Evolutionary conservation across 192 early-diverging fungal species (phyloP), one percentile per base, ranked within the genome.

Genomic region (Entomortierella parvispora): DNA sequence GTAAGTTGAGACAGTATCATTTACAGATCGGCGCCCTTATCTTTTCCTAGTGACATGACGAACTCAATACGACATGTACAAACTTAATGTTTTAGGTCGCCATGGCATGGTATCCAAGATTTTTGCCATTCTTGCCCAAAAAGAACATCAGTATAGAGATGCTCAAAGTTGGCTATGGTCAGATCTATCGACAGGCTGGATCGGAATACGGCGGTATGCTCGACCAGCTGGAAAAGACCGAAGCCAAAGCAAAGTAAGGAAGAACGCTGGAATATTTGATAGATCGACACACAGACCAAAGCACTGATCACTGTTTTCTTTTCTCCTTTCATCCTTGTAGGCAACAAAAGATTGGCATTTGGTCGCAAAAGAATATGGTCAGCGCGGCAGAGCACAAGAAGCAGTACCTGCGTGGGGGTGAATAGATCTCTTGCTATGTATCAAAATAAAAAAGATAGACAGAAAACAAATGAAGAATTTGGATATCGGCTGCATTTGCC

Each of bases 141-240:
- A 59, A 81, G 65, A 89, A 91, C 67, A 83, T 91, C 12, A 87
- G 85, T n/a, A 46, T 85, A 17, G 85, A 89, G 42, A 86, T 91
- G 85, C 69, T 90, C 4, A 77, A 84, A 62, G 63, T 71, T 11
- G 90, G 90, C 11, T 79, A 79, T 58, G 90, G 84, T 26, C 84
- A 82, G 25, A 65, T 91, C 26, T 91, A 91, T 63, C 69, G 76
- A 29, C 78, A 83, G 46, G 77, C 80, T 22, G 88, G 88, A 22
- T 86, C 86, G 4, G 78, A 89, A 58, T 90, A 91, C 58, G 87
- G 79, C 11, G 82, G 75, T 2, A 64, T 82, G 51, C 50, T 84
- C 14, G 46, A 70, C 9, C 46, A 80, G 31, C 80, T 91, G 20
- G 52, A 85, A 58, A 72, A 76, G 40, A 68, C 83, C 1, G 83